These are phyloP conservation scores for Aphanocladium album DNA, from an alignment of 2,329 filamentous ascomycete genomes.

Conservation along the genomic window DNA sequence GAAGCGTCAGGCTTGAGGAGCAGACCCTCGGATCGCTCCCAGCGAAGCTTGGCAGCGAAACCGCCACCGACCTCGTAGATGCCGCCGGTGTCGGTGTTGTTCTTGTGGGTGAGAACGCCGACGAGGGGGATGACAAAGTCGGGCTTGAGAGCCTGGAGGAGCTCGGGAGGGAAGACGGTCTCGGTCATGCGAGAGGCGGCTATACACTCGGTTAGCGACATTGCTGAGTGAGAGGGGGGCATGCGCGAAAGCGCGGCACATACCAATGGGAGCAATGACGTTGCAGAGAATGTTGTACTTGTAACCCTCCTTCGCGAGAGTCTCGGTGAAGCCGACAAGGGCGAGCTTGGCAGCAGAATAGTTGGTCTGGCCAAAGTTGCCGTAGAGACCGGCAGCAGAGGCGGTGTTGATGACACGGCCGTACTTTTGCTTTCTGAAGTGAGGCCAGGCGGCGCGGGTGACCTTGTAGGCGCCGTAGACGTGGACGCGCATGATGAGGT, in stretches of 20 bases:
- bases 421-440: constrained; percentile 99
- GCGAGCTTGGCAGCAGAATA: constrained; percentile 96
- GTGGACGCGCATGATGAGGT: constrained; percentile 88
- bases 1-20: constrained; percentile 83
- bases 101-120: constrained; percentile 79
- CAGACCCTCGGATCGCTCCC: constrained; percentile 87
- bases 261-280: constrained; percentile 81
- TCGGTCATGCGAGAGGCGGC: constrained; percentile 94
- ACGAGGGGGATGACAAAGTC: constrained; percentile 95
- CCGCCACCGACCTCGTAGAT: constrained; percentile 95
- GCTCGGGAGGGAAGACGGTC: constrained; percentile 92
- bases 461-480: constrained; percentile 94
- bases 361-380: constrained; percentile 92
- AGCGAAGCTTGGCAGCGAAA: constrained; percentile 86
- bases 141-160: constrained; percentile 78
- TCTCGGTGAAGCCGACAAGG: constrained; percentile 96
- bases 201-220: constrained; percentile 24
- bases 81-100: constrained; percentile 78
- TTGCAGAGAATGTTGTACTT: constrained; percentile 98
- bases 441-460: constrained; percentile 87
- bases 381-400: constrained; percentile 92
- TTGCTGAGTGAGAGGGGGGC: not conserved
- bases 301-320: constrained; percentile 89
- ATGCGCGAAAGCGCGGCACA: constrained; percentile 12
- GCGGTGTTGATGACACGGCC: constrained; percentile 94